Conservation (phyloP, 495 filamentous ascomycete genomes). For the Penicillium cataractarum region DNA sequence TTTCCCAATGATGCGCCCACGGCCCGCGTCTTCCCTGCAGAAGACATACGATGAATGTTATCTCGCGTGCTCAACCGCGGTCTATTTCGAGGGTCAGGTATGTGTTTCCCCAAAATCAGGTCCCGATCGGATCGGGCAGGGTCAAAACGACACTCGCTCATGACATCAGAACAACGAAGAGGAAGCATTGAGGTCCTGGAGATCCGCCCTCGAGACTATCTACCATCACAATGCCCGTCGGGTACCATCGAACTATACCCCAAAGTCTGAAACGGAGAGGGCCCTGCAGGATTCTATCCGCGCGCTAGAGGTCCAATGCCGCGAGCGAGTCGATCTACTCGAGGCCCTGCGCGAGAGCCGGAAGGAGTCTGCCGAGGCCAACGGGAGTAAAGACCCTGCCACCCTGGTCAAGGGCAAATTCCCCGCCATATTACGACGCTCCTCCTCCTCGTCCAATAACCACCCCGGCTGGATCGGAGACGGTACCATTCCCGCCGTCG, state of each 20-base stretch:
- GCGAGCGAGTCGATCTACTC: conserved; percentile 87
- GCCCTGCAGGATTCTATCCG: conserved; percentile 79
- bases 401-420: conserved; percentile 27
- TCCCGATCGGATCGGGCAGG: conserved; percentile 11
- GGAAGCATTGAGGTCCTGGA: conserved; percentile 93
- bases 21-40: conserved; percentile 78
- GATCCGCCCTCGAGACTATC: conserved; percentile 86
- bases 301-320: conserved; percentile 87
- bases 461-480: conserved; percentile 70
- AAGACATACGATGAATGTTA: conserved; percentile 98
- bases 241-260: conserved; percentile 67
- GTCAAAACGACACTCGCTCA: conserved; percentile 17
- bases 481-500: conserved; percentile 77
- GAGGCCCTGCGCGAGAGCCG: conserved; percentile 79
- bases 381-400: conserved; percentile 29
- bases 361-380: conserved; percentile 55
- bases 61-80: conserved; percentile 88
- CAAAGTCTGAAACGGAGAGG: conserved; percentile 83
- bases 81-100: conserved; percentile 93
- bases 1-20: conserved; percentile 75
- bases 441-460: conserved; percentile 30
- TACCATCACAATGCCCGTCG: conserved; percentile 83
- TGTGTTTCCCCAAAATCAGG: conserved; percentile 6
- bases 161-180: conserved; percentile 78
- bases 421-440: conserved; percentile 5